Evolutionary conservation across 257 asterid genomes (phyloP).

Genomic region (Primulina tabacum): DNA sequence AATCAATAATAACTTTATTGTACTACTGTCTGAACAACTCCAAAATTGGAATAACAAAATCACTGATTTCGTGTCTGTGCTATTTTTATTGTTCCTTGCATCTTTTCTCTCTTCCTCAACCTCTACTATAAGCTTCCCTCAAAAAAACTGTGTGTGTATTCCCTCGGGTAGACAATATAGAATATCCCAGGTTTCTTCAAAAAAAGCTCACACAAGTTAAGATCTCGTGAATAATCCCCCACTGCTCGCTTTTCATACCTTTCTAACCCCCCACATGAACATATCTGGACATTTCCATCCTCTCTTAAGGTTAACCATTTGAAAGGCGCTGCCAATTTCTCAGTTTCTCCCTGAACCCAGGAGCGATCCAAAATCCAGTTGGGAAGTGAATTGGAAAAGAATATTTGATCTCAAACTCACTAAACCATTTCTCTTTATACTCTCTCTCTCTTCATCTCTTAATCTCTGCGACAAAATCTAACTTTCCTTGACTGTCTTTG

Average conservation of each 20-base stretch:
- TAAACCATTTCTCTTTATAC: too few relatives aligned
- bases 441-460: too few relatives aligned
- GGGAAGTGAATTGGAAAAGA: conserved; percentile 80
- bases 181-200: conserved; percentile 87
- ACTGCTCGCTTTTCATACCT: conserved; percentile 82
- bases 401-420: too few relatives aligned
- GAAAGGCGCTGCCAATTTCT: conserved; percentile 82
- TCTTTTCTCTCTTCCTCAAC: conserved; percentile 21
- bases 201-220: too few relatives aligned
- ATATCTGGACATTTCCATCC: conserved; percentile 37
- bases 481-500: too few relatives aligned
- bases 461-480: too few relatives aligned
- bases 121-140: conserved; percentile 55
- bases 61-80: conserved; percentile 40
- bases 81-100: conserved; percentile 17
- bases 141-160: conserved; percentile 53
- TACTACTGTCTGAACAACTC: too few relatives aligned
- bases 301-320: conserved; percentile 71
- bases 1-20: too few relatives aligned
- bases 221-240: conserved; percentile 83
- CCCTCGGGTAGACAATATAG: conserved; percentile 68
- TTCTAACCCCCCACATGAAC: conserved; percentile 57
- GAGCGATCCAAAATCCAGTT: conserved; percentile 65
- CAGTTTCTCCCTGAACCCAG: conserved; percentile 62
- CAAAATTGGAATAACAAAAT: conserved; percentile 62